Evolutionary conservation across 2,329 filamentous ascomycete genomes (phyloP).

Genomic region (Diplodia scrobiculata): DNA sequence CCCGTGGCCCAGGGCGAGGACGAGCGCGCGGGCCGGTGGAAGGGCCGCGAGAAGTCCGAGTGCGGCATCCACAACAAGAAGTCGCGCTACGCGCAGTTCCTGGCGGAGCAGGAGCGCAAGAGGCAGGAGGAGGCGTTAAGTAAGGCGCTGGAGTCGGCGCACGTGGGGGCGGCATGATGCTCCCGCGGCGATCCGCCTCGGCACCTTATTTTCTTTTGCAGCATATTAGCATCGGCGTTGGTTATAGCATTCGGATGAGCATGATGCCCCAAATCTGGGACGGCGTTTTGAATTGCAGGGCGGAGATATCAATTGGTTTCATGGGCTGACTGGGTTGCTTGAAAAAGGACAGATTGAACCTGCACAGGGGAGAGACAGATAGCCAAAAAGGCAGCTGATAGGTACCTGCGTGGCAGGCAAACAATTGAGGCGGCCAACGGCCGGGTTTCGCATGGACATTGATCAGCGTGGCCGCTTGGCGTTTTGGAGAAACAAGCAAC

Average conservation of each 20-base stretch:
- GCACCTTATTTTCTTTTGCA: constrained; percentile 25
- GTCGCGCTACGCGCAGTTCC: constrained; percentile 85
- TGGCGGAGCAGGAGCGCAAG: constrained; percentile 72
- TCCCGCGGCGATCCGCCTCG: not conserved
- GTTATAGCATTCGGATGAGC: constrained; percentile 28
- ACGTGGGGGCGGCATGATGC: constrained; percentile 23
- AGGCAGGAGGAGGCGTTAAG: constrained; percentile 37
- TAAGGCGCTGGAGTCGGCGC: constrained; percentile 27
- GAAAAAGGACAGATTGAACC: constrained; percentile 9
- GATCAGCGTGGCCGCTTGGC: constrained; percentile 19
- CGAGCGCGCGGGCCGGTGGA: constrained; percentile 95
- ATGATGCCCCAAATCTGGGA: constrained; percentile 20
- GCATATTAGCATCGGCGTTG: constrained; percentile 41
- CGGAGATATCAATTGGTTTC: constrained; percentile 25
- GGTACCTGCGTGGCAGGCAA: not conserved
- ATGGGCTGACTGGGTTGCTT: constrained; percentile 1
- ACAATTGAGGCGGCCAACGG: constrained; percentile 25
- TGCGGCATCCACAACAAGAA: constrained; percentile 99
- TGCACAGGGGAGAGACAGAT: not conserved
- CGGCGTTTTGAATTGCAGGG: constrained; percentile 26
- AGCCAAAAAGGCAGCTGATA: constrained; percentile 1
- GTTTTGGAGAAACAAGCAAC: constrained; percentile 26
- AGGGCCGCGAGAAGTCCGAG: constrained; percentile 92
- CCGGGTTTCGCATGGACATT: constrained; percentile 5
- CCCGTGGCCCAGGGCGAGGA: constrained; percentile 90